Evolutionary conservation across 2,329 filamentous ascomycete genomes (phyloP).

Genomic region (Xylariaceae sp.): DNA sequence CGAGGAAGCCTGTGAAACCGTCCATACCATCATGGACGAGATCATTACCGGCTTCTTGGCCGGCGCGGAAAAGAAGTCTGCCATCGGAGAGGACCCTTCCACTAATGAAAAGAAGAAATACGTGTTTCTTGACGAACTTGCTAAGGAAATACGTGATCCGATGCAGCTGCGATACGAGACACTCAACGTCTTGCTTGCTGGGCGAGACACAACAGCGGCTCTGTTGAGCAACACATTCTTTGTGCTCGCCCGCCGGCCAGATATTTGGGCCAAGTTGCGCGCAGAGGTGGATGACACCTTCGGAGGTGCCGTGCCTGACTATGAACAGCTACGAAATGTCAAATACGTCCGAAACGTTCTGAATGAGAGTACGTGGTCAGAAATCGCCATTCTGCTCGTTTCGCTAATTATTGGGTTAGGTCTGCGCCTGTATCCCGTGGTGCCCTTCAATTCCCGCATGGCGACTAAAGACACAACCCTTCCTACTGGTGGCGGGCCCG

Average conservation of each 20-base stretch:
- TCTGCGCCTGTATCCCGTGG: slow-evolving; percentile 2
- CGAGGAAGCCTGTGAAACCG: slow-evolving; percentile 2
- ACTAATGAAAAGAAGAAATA: slow-evolving; percentile 5
- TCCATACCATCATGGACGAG: slow-evolving; percentile 1
- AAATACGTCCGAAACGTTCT: slow-evolving; percentile 2
- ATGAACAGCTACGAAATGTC: slow-evolving; percentile 1
- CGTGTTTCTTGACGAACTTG: slow-evolving; percentile 43
- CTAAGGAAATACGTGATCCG: slow-evolving; percentile 37
- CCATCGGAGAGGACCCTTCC: not conserved
- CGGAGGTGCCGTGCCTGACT: slow-evolving; percentile 44
- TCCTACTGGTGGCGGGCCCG: slow-evolving; percentile 41
- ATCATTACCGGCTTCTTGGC: slow-evolving; percentile 2
- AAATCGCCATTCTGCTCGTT: no score
- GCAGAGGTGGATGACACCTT: slow-evolving; percentile 32
- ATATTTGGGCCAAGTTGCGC: slow-evolving; percentile 37
- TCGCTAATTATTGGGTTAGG: not conserved
- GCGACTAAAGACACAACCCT: slow-evolving; percentile 32
- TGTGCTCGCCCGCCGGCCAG: slow-evolving; percentile 35
- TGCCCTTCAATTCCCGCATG: slow-evolving; percentile 5
- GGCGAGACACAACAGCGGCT: slow-evolving; percentile 50
- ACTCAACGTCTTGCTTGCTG: slow-evolving; percentile 40
- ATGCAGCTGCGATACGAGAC: slow-evolving; percentile 41
- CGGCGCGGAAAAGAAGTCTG: not conserved
- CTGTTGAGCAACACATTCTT: slow-evolving; percentile 46
- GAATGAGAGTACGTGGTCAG: slow-evolving; percentile 2